Conservation (phyloP, 2,329 filamentous ascomycete species). For the Chrysoporthe puriensis region DNA sequence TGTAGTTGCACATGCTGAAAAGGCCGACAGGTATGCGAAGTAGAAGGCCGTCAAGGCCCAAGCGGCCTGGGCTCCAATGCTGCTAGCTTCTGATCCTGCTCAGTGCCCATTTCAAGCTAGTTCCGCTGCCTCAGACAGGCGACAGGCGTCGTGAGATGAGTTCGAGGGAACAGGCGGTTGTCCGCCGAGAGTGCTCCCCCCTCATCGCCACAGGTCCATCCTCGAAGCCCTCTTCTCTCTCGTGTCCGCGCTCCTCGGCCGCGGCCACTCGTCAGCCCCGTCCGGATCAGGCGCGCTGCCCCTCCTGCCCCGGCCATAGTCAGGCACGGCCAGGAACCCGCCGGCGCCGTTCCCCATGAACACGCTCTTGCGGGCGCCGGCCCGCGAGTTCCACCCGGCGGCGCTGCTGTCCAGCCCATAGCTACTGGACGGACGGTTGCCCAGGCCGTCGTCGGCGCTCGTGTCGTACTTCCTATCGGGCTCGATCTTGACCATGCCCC, state of each 20-base stretch:
- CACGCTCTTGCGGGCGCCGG: constrained; percentile 56
- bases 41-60: not conserved
- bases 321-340: constrained; percentile 58
- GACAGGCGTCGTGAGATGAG: not conserved
- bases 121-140: not conserved
- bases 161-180: not conserved
- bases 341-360: constrained; percentile 56
- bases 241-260: constrained; percentile 46
- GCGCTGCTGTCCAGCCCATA: constrained; percentile 61
- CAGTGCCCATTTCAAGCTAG: not conserved
- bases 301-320: constrained; percentile 30
- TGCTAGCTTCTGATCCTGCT: not conserved
- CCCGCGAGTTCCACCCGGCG: constrained; percentile 54
- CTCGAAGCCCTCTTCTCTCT: constrained; percentile 43
- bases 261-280: constrained; percentile 46
- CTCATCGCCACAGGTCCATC: constrained; percentile 49
- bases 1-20: not conserved
- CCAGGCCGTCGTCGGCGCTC: constrained; percentile 35
- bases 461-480: constrained; percentile 37
- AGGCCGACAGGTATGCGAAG: not conserved
- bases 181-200: not conserved
- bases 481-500: constrained; percentile 59
- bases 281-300: constrained; percentile 27
- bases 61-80: not conserved
- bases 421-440: constrained; percentile 54